Base-by-base conservation (phyloP, 2,329 filamentous ascomycete species). In the Leptographium wingfieldii region DNA sequence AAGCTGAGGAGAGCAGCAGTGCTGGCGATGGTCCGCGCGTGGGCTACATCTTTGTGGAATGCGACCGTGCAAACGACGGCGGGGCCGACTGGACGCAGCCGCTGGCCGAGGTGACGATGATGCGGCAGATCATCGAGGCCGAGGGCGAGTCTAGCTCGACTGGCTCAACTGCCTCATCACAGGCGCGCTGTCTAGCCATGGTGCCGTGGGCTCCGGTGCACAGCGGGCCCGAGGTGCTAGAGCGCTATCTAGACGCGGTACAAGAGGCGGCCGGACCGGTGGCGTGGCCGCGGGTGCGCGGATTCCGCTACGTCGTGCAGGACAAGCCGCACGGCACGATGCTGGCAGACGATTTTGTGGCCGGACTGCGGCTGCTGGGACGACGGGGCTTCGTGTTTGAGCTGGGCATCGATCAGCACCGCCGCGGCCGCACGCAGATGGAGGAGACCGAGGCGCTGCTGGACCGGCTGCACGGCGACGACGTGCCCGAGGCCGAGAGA, bases 201-300 rank as follows among this genome's bases (percentile, higher is more conserved):
- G 80, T 96, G 4, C 84, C 90, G 1, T 96, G 90, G 89, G 91
- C 90, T n/a, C 92, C 92, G 0, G 69, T 96, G 56, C 81, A 87
- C 11, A 82, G 83, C 51, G 84, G 88, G 0, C 69, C 79, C 0
- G 75, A 71, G 6, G 78, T 77, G 0, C 72, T 96, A 69, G 74
- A 80, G 63, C 71, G 73, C 63, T 96, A 95, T 70, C 74, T 95
- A 6, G 72, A 71, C 0, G 68, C 77, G 19, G 88, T 84, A 3
- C 74, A 83, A 69, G 74, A 82, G 63, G 75, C 74, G 59, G 85
- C 86, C 0, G 88, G 86, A 1, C 75, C 78, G 51, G 78, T 81
- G 19, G 79, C 81, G 22, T 94, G 84, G 84, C 66, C 67, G 53
- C 83, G 83, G 70, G 76, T 96, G 33, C 85, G 84, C 62, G 92